Conservation (phyloP, 345 rosid genomes). For the Ricinus communis region DNA sequence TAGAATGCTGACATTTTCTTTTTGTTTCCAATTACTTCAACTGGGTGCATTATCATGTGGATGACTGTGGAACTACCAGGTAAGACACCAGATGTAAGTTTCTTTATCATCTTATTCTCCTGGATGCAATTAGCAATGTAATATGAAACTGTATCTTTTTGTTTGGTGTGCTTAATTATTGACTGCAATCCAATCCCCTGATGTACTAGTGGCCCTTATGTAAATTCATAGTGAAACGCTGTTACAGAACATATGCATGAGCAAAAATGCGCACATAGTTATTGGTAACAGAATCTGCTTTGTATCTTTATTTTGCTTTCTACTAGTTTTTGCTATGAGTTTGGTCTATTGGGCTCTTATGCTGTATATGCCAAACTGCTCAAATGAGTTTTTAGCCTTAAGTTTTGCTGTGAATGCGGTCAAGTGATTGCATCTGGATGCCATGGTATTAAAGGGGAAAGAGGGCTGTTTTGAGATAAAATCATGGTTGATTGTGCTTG, state of each 20-base stretch:
- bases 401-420: not conserved
- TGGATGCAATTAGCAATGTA: not conserved
- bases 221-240: not conserved
- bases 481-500: no score
- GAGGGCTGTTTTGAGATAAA: no score
- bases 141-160: not conserved
- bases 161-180: not conserved
- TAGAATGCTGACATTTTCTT: constrained; percentile 8
- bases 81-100: constrained; percentile 69
- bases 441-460: no score
- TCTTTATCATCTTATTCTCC: constrained; percentile 6
- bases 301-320: not conserved
- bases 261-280: not conserved
- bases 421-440: not conserved
- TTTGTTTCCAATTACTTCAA: constrained; percentile 5
- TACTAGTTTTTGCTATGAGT: not conserved
- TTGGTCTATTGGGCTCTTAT: not conserved
- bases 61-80: constrained; percentile 41
- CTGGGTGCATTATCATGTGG: constrained; percentile 14
- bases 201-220: not conserved
- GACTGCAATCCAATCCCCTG: not conserved
- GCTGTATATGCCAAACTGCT: not conserved
- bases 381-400: not conserved
- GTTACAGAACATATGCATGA: not conserved
- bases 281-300: not conserved